Base-by-base conservation (phyloP, 495 filamentous ascomycete species). In the Daldinia caldariorum region DNA sequence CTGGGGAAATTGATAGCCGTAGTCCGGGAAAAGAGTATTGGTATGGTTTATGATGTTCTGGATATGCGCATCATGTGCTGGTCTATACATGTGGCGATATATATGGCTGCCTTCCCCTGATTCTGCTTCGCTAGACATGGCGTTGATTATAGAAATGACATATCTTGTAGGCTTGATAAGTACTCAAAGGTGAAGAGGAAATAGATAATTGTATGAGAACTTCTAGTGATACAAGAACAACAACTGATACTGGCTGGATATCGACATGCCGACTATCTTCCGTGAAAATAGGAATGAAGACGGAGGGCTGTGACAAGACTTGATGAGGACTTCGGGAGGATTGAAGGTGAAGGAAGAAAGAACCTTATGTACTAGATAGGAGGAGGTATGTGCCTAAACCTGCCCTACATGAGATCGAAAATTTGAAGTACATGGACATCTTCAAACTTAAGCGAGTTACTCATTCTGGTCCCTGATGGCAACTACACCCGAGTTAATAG, bases 21-120 rank as follows among this genome's bases (percentile, higher is more conserved):
- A 38, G 4, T 67, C 68, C 2, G 70, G 63, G 29, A 77, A 68
- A 0, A 74, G 63, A 41, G 58, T 69, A 43, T 51, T 72, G 18
- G 73, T 72, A 68, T 77, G 67, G 16, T 73, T 65, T 50, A 77
- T 75, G 39, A 75, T 75, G 32, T 66, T 72, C 51, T 74, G 75
- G 12, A 70, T 73, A 63, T 73, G 66, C 55, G 62, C 65, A 59
- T 75, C 73, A 38, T 49, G 67, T 4, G 64, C 66, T 18, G 22
- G 31, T 38, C 50, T 54, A 26, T 47, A 64, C 37, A 57, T 47
- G 39, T 63, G 70, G 10, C 60, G 59, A 47, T 73, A 60, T n/a
- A 58, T 58, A 61, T 51, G 65, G 54, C 39, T 14, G 12, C 50
- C 63, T 31, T 56, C 58, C 12, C 35, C 50, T 16, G 70, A 39